Evolutionary conservation across 169 alveolate species (phyloP), one percentile per base, ranked within the genome.

Genomic region (Cyclospora cayetanensis): DNA sequence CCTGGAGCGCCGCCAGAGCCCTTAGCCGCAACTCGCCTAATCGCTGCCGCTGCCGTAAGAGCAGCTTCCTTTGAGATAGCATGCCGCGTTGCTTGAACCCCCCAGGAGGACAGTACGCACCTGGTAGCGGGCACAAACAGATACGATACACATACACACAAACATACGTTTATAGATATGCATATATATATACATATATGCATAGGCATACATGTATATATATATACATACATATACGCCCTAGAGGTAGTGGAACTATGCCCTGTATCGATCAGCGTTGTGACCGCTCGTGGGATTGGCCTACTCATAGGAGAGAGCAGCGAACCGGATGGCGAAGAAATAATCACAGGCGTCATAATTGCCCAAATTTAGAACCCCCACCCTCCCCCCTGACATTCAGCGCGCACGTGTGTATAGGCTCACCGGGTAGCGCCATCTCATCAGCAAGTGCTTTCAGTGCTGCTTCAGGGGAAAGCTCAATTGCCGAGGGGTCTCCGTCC

Each of bases 1-100:
- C 82, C 52, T 70, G 53, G 37, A 70, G 82, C 11, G 82, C 82
- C 25, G 82, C 1, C 52, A 70, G 31, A 7, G 82, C 82, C 31
- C 82, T 4, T 27, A 70, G 52, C 12, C 82, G 82, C 52, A 70
- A 2, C 43, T 70, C 82, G 20, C 52, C 52, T 4, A 35, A 31
- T 9, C 52, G 41, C 52, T 9, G 41, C 4, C 52, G 46, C 27
- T 35, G 82, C 52, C 27, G 82, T 15, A 70, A 15, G 31, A 34
- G 82, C 46, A 70, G 46, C 52, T 70, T 31, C 4, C 82, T 46
- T 15, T 27, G n/a, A 1, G 82, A 27, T n/a, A n/a, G n/a, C 31
- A 37, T 7, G 70, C n/a, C 34, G 31, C 27, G 70, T 22, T 55
- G 70, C 29, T 11, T 7, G 29, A 55, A 55, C 34, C 70, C 70